Evolutionary conservation across 768 basidiomycete genomes (phyloP).

Genomic region (Xerocomus brunneocitrinus): DNA sequence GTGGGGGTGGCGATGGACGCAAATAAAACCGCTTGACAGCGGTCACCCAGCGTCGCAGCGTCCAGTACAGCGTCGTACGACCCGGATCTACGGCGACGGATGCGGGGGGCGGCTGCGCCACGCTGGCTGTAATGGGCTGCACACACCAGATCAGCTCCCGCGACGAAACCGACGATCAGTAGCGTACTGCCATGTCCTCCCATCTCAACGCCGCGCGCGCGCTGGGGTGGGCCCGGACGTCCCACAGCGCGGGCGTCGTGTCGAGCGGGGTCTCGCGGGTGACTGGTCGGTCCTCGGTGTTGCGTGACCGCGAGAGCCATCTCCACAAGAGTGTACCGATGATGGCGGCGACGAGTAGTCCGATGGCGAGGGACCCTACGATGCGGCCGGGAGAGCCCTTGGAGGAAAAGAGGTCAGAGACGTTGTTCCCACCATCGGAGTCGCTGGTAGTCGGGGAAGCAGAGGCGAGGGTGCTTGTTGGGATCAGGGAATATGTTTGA

Average conservation of each 20-base stretch:
- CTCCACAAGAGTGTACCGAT: conserved; percentile 46
- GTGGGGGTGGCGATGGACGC: not conserved
- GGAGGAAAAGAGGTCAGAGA: conserved; percentile 24
- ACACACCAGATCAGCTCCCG: not conserved
- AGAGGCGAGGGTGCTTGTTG: conserved; percentile 6
- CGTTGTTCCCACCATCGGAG: not conserved
- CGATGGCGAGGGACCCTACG: conserved; percentile 56
- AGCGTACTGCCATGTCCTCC: conserved; percentile 40
- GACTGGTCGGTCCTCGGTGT: not conserved
- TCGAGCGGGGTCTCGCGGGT: conserved; percentile 8
- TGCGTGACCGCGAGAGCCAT: conserved; percentile 25
- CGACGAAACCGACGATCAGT: not conserved
- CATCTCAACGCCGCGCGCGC: conserved; percentile 22
- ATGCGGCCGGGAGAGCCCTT: conserved; percentile 50
- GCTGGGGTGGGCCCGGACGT: conserved; percentile 31
- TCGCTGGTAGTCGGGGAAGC: not conserved
- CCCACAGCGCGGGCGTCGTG: conserved; percentile 41
- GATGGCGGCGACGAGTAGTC: conserved; percentile 48
- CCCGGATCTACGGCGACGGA: not conserved
- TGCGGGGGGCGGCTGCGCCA: conserved; percentile 1
- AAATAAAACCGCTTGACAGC: not conserved
- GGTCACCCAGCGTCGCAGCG: not conserved
- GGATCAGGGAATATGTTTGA: not conserved
- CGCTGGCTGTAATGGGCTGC: conserved; percentile 25
- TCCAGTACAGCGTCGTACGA: not conserved